These are phyloP conservation scores for Sporothrix brasiliensis DNA, from an alignment of 2,329 filamentous ascomycete species.

Conservation along the genomic window DNA sequence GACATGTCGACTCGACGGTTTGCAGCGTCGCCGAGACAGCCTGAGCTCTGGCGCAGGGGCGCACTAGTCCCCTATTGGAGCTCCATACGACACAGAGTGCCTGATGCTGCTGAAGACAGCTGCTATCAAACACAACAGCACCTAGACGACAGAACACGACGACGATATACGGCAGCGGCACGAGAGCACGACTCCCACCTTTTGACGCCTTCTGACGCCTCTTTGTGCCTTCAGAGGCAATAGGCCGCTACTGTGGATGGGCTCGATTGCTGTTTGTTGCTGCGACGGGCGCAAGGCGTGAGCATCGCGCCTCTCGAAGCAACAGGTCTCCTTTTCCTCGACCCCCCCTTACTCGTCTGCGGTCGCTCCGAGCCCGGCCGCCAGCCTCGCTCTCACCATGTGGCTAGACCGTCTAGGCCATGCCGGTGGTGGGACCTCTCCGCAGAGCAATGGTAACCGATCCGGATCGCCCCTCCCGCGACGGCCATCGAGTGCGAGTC, in stretches of 20 bases:
- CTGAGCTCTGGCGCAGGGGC: conserved; percentile 25
- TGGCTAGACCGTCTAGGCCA: conserved; percentile 86
- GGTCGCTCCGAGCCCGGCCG: background rate
- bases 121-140: conserved; percentile 11
- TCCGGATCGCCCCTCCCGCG: conserved; percentile 71
- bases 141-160: conserved; percentile 7
- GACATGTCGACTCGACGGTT: background rate
- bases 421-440: conserved; percentile 58
- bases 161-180: background rate
- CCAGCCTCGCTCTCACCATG: conserved; percentile 58
- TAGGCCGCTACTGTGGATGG: background rate
- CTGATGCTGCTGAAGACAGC: conserved; percentile 23
- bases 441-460: conserved; percentile 64
- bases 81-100: conserved; percentile 21
- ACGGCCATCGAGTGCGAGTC: conserved; percentile 64
- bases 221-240: background rate
- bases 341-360: background rate
- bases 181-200: background rate
- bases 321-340: conserved; percentile 13
- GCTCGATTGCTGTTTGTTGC: background rate
- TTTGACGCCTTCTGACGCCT: background rate
- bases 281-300: conserved; percentile 17
- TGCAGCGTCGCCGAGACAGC: conserved; percentile 5
- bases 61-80: conserved; percentile 22
- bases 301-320: background rate